Percentiles rank a stretch among this genome's conserved stretches.
These are phyloP conservation scores for Candolleomyces efflorescens DNA, from an alignment of 768 basidiomycete species.

Conservation along the genomic window DNA sequence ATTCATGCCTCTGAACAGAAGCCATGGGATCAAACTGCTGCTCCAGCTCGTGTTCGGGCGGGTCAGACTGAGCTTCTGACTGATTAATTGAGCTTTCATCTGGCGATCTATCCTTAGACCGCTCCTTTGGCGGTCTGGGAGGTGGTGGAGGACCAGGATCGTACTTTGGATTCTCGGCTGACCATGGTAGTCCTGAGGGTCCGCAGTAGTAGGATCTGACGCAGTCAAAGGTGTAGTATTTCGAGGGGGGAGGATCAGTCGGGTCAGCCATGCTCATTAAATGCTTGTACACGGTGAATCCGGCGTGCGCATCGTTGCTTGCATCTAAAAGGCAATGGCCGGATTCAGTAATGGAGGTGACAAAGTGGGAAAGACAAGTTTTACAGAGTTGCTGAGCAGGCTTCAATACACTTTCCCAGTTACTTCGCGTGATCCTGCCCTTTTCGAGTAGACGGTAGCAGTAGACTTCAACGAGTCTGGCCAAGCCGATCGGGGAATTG, in stretches of 20 bases:
- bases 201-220: slow-evolving; percentile 44
- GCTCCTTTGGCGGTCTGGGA: slow-evolving; percentile 26
- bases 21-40: not conserved
- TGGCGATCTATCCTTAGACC: not conserved
- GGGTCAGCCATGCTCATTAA: slow-evolving; percentile 39
- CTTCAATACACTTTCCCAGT: slow-evolving; percentile 59
- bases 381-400: slow-evolving; percentile 55
- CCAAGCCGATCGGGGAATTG: slow-evolving; percentile 53
- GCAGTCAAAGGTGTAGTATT: slow-evolving; percentile 57
- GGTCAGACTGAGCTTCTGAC: not conserved
- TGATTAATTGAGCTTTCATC: not conserved
- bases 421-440: slow-evolving; percentile 56
- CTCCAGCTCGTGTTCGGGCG: not conserved
- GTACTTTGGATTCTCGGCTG: slow-evolving; percentile 58
- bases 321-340: slow-evolving; percentile 46
- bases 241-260: slow-evolving; percentile 27
- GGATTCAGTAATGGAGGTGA: slow-evolving; percentile 3
- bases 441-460: slow-evolving; percentile 50
- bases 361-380: slow-evolving; percentile 20
- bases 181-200: slow-evolving; percentile 45
- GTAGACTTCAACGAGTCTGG: slow-evolving; percentile 62
- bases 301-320: slow-evolving; percentile 67
- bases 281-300: slow-evolving; percentile 46
- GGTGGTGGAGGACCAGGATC: slow-evolving; percentile 68
- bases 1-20: not conserved